Base-by-base conservation (phyloP, 1,284 basidiomycete genomes). In the Puccinia hordei region DNA sequence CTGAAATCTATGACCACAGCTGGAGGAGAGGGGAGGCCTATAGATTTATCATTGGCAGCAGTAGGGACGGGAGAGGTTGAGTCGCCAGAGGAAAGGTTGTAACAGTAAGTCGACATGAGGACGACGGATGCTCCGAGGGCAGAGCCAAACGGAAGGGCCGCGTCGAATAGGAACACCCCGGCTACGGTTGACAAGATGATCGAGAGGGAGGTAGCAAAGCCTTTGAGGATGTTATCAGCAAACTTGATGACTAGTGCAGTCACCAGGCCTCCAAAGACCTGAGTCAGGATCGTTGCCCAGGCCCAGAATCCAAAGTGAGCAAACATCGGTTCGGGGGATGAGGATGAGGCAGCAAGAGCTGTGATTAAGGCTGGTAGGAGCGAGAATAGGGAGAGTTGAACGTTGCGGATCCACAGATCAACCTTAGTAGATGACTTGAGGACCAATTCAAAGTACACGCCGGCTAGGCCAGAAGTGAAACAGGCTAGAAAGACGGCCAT, bases 391-490 rank as follows among this genome's bases (percentile, higher is more conserved):
- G 94, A 97, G 17, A 99, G 89, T 85, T 98, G 96, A 71, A 97
- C 93, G 87, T 98, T 99, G 83, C 96, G 92, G 79, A 96, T 91
- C 95, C 95, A 98, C 10, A 98, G 89, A 86, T 97, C 94, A n/a
- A 81, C 79, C 30, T 81, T 72, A 13, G 35, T 49, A 4, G 73
- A 75, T 15, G 79, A 81, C 44, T 75, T 73, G 33, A 81, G 55
- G 15, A 98, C 93, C 91, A 95, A 95, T 87, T 98, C 96, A 84
- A 98, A 98, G 87, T 98, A 98, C 41, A 98, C 96, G 19, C 96
- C 95, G 0, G 96, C 96, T 24, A 98, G 90, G 49, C 96, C 96
- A 0, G 94, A 97, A 0, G 95, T 98, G 87, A 98, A 90, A 87
- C 95, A 98, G 0, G 95, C 95, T 1, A 92, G 90, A 0, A 90